Evolutionary conservation across 495 filamentous ascomycete genomes (phyloP), one percentile per base, ranked within the genome.

Genomic region (Corynascus novoguineensis): DNA sequence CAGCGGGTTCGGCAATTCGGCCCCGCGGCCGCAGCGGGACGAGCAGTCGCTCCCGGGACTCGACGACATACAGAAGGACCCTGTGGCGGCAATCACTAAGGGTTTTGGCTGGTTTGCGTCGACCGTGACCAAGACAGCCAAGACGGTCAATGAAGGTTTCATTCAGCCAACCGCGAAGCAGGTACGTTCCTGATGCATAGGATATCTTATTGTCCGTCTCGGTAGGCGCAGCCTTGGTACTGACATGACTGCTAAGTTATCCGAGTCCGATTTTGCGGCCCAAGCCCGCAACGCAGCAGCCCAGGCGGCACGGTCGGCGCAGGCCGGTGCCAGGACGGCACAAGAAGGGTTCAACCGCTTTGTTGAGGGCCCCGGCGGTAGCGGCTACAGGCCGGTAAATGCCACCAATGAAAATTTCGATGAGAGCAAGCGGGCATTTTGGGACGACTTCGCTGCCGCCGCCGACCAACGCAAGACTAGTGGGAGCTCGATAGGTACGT

Each of bases 21-120:
- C 81, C 15, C 75, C 86, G 29, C 67, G 72, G 42, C 67, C 75
- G 47, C 63, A 78, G 42, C 68, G 59, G 64, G 58, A 71, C 47
- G 62, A 68, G 12, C 74, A 72, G 8, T 70, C 73, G n/a, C 63
- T 85, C 17, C 88, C 85, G 0, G 83, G 81, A 1, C 69, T 92
- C 22, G 86, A 95, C 52, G 91, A 96, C 34, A 83, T 97, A 61
- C 88, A 92, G 71, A 87, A 86, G 61, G 93, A 98, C 70, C 91
- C 95, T 2, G 79, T 97, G 55, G 91, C 82, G 0, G 89, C 92
- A 45, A 67, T 98, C 63, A 89, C 81, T 25, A 97, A 96, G 73
- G 87, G 93, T 6, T 92, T 97, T 63, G 92, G 95, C 2, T 97
- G 95, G 88, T 92, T 98, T 61, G 81, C 89, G 17, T 84, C 79